These are phyloP conservation scores for Colletotrichum brevisporum DNA, from an alignment of 2,329 filamentous ascomycete species.

Conservation along the genomic window DNA sequence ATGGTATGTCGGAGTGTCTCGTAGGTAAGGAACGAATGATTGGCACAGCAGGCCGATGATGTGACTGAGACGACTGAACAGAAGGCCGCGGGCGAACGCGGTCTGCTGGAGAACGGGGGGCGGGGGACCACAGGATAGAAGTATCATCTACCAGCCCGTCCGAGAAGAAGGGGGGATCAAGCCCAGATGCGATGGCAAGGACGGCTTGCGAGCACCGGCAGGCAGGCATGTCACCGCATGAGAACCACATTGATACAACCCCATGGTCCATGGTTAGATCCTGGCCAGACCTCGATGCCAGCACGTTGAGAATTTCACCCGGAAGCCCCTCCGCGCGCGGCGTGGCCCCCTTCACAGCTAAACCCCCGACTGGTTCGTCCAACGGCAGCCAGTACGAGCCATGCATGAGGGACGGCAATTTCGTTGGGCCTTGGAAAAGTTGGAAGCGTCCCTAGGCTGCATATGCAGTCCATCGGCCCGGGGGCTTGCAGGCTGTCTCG, in stretches of 20 bases:
- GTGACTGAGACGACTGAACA: slow-evolving; percentile 6
- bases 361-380: slow-evolving; percentile 30
- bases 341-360: slow-evolving; percentile 9
- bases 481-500: slow-evolving; percentile 35
- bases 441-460: slow-evolving; percentile 26
- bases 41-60: slow-evolving; percentile 26
- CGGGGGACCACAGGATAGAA: slow-evolving; percentile 30
- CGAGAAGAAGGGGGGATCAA: not conserved
- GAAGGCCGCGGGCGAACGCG: slow-evolving; percentile 14
- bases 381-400: not conserved
- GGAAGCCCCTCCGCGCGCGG: slow-evolving; percentile 22
- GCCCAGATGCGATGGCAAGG: slow-evolving; percentile 18
- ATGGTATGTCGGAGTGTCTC: not conserved
- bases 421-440: slow-evolving; percentile 19
- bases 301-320: not conserved
- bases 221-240: slow-evolving; percentile 14
- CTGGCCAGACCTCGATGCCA: slow-evolving; percentile 8
- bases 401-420: slow-evolving; percentile 25
- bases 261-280: slow-evolving; percentile 15
- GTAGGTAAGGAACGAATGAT: slow-evolving; percentile 11
- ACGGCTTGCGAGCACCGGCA: not conserved
- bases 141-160: slow-evolving; percentile 19
- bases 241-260: slow-evolving; percentile 18
- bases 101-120: not conserved
- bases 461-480: slow-evolving; percentile 28